Percentiles rank a stretch among this genome's conserved stretches.
These are phyloP conservation scores for Penicillium occitanis DNA, from an alignment of 2,329 filamentous ascomycete species.

Conservation along the genomic window DNA sequence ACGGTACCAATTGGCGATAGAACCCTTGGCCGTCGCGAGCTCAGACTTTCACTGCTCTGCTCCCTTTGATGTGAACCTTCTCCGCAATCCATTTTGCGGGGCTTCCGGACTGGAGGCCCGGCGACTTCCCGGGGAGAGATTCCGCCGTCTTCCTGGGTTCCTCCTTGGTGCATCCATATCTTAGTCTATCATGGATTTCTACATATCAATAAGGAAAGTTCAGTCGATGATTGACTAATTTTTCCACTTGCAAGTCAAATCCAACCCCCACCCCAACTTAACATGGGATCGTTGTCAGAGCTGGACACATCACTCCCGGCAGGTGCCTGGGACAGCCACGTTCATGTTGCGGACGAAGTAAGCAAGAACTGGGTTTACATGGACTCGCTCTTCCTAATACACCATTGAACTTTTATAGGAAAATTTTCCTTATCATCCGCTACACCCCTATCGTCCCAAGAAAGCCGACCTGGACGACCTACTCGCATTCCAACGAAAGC, in stretches of 20 bases:
- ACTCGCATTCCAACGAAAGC: constrained; percentile 15
- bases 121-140: constrained; percentile 9
- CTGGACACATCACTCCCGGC: constrained; percentile 4
- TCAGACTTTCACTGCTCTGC: too few relatives aligned
- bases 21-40: too few relatives aligned
- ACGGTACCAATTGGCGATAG: too few relatives aligned
- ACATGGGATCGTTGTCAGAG: constrained; percentile 1
- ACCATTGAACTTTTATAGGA: not conserved
- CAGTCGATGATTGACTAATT: too few relatives aligned
- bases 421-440: constrained; percentile 10
- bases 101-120: not conserved
- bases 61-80: too few relatives aligned
- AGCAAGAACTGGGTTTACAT: not conserved
- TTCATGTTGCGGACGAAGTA: constrained; percentile 18
- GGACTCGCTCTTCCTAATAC: not conserved
- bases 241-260: too few relatives aligned
- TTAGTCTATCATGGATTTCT: too few relatives aligned
- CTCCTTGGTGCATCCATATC: too few relatives aligned
- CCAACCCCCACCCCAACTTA: too few relatives aligned
- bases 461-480: constrained; percentile 16
- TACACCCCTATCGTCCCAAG: constrained; percentile 16
- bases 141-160: not conserved
- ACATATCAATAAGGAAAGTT: too few relatives aligned
- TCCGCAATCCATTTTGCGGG: not conserved
- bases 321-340: constrained; percentile 19